These are phyloP conservation scores for Pseudogymnoascus sp. DNA, from an alignment of 2,329 filamentous ascomycete genomes.

Conservation along the genomic window DNA sequence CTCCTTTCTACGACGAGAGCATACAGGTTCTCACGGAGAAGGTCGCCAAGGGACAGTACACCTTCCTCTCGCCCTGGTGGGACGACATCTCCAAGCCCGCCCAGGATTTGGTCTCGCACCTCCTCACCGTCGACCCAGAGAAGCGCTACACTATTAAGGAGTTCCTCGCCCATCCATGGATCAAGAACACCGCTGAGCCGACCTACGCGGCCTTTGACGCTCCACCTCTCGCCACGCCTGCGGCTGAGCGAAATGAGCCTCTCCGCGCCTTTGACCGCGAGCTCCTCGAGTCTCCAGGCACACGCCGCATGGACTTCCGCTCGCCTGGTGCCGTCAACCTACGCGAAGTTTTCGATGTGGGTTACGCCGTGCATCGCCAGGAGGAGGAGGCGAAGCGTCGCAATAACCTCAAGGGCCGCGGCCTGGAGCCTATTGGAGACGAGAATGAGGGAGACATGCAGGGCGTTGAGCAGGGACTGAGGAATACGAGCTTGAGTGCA, in stretches of 20 bases:
- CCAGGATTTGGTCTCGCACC: constrained; percentile 86
- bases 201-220: constrained; percentile 61
- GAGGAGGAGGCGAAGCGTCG: constrained; percentile 91
- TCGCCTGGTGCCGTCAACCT: constrained; percentile 92
- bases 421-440: constrained; percentile 56
- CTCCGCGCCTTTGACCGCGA: constrained; percentile 50
- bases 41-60: constrained; percentile 92
- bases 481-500: constrained; percentile 67
- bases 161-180: constrained; percentile 94
- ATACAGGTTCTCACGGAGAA: constrained; percentile 97
- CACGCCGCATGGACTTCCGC: constrained; percentile 78
- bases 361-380: constrained; percentile 94
- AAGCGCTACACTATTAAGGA: constrained; percentile 90
- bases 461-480: constrained; percentile 79
- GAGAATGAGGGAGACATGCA: constrained; percentile 57
- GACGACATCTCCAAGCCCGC: constrained; percentile 94
- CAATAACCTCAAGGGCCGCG: constrained; percentile 67
- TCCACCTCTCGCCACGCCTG: constrained; percentile 62
- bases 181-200: constrained; percentile 60
- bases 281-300: constrained; percentile 47
- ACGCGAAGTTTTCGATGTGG: constrained; percentile 94
- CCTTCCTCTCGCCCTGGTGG: constrained; percentile 98
- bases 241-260: constrained; percentile 31
- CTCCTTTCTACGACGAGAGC: constrained; percentile 96
- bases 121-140: constrained; percentile 88